Evolutionary conservation across 2,329 filamentous ascomycete genomes (phyloP), one percentile per base, ranked within the genome.

Genomic region (Fusarium siculi): DNA sequence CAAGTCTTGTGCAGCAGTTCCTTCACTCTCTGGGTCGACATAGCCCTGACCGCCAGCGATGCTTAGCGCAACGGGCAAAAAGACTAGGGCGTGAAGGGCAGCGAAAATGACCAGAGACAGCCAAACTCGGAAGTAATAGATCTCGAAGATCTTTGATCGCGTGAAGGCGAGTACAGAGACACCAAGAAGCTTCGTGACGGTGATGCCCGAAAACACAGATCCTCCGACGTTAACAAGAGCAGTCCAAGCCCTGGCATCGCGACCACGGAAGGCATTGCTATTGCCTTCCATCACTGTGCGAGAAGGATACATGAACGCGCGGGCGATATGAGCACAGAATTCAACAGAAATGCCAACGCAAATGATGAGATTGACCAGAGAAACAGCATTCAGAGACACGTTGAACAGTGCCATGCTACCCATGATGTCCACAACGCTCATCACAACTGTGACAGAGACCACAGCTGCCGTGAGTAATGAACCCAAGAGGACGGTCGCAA

Each of bases 111-210:
- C 95, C 61, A 99, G 88, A 11, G 95, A 93, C 23, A 98, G 85
- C 96, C 96, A 99, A 47, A 99, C 93, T 47, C 96, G 90, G 87
- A 99, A 99, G 83, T 99, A 99, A 84, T 99, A 99, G 65, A 99
- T 94, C 85, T 99, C 97, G 78, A 99, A 99, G 79, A 99, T 99
- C 89, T 98, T 99, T 82, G 94, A 97, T 57, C 93, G 87, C 12
- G 96, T 99, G 79, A 98, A 99, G 0, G 96, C 96, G 25, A 99
- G 86, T 40, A 99, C 96, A 50, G 89, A 92, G 1, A 99, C 96
- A 7, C 96, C 96, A 4, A 99, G 86, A 3, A 99, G 88, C 83
- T 99, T 99, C 5, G 96, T 99, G 58, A 99, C 87, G 0, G 96
- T 98, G 81, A 99, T 99, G 5, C 96, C 96, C 37, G 93, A 97